Evolutionary conservation across 2,329 filamentous ascomycete genomes (phyloP).

Genomic region (Epichloe uncinata): DNA sequence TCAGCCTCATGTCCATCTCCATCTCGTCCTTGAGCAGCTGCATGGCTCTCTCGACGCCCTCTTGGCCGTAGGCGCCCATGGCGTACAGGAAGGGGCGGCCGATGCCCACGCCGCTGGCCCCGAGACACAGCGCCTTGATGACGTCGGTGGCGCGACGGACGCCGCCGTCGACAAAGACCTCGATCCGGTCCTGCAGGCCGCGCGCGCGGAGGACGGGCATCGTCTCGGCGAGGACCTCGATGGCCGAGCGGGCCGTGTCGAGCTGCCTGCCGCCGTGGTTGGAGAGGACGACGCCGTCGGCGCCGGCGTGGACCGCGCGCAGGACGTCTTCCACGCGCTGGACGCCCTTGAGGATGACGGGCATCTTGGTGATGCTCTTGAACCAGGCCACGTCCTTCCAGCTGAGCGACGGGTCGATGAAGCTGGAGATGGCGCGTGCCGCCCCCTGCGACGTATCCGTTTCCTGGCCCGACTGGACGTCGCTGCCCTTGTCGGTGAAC

Average conservation of each 20-base stretch:
- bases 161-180: constrained; percentile 86
- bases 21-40: constrained; percentile 89
- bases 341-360: constrained; percentile 91
- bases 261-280: constrained; percentile 95
- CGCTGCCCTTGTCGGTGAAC: constrained; percentile 70
- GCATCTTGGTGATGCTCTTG: constrained; percentile 77
- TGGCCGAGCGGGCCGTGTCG: constrained; percentile 76
- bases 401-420: constrained; percentile 87
- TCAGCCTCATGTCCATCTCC: constrained; percentile 97
- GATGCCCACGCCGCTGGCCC: constrained; percentile 85
- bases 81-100: constrained; percentile 91
- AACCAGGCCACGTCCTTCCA: constrained; percentile 98
- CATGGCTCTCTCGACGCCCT: constrained; percentile 86
- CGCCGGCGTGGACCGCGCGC: constrained; percentile 65
- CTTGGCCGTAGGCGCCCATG: constrained; percentile 81
- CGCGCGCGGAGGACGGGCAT: constrained; percentile 72
- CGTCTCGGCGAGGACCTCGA: constrained; percentile 86
- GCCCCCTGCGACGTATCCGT: constrained; percentile 87
- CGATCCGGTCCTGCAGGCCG: constrained; percentile 62
- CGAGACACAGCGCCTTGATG: constrained; percentile 85
- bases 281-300: constrained; percentile 82
- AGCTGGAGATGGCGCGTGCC: constrained; percentile 85
- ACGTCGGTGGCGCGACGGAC: constrained; percentile 86
- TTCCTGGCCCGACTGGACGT: constrained; percentile 61
- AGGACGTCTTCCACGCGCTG: constrained; percentile 94